These are phyloP conservation scores for Fragilariopsis cylindrus DNA, from an alignment of 108 stramenopile species.

Conservation along the genomic window DNA sequence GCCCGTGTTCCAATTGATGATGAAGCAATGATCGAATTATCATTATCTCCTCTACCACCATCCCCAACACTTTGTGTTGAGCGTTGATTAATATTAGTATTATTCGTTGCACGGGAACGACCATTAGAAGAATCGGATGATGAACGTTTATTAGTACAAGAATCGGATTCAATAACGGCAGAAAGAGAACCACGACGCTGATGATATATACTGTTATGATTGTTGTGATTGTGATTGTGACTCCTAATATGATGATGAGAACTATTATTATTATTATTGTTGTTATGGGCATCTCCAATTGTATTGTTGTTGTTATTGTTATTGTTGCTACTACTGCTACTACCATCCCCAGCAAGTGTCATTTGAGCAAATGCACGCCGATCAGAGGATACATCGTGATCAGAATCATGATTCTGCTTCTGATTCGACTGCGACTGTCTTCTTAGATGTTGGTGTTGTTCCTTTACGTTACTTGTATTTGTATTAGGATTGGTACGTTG, in stretches of 20 bases:
- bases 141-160: constrained; percentile 7
- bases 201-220: neutral
- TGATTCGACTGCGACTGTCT: neutral
- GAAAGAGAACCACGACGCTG: constrained; percentile 16
- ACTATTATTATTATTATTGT: neutral
- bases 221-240: neutral
- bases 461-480: too few species aligned
- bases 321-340: neutral
- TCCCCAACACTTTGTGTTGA: neutral
- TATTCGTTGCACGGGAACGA: neutral
- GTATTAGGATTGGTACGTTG: constrained; percentile 5
- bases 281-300: neutral
- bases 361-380: constrained; percentile 27
- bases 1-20: constrained; percentile 14
- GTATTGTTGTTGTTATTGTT: neutral
- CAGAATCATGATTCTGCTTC: neutral
- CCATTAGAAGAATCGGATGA: neutral
- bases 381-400: constrained; percentile 22
- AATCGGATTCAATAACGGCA: constrained; percentile 19
- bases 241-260: neutral
- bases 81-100: neutral
- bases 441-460: neutral
- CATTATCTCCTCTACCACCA: constrained; percentile 15
- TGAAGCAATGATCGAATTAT: neutral
- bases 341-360: constrained; percentile 15